Evolutionary conservation across 495 filamentous ascomycete genomes (phyloP).

Genomic region (Tuber indicum): DNA sequence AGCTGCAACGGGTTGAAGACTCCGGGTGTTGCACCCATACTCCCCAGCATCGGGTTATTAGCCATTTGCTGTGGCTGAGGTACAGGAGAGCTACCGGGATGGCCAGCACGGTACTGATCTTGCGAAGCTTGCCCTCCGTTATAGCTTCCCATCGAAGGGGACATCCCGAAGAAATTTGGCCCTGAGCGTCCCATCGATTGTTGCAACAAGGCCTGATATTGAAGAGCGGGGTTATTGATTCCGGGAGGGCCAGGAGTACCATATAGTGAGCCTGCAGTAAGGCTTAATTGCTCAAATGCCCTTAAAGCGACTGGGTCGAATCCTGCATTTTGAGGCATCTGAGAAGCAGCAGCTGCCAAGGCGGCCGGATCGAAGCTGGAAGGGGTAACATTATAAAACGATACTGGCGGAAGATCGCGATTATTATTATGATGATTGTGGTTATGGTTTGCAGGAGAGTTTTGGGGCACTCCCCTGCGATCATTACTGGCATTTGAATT

Average conservation of each 20-base stretch:
- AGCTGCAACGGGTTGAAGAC: slow-evolving; percentile 38
- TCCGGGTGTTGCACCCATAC: slow-evolving; percentile 37
- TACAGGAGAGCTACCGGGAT: slow-evolving; percentile 33
- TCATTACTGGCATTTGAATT: slow-evolving; percentile 29
- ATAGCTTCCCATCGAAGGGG: slow-evolving; percentile 34
- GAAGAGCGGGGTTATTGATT: slow-evolving; percentile 34
- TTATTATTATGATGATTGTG: slow-evolving; percentile 31
- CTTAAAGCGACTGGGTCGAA: slow-evolving; percentile 36
- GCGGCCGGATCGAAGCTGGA: slow-evolving; percentile 32
- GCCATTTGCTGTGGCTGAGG: slow-evolving; percentile 37
- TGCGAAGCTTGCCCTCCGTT: slow-evolving; percentile 24
- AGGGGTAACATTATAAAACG: slow-evolving; percentile 27
- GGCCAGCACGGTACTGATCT: slow-evolving; percentile 39
- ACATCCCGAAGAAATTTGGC: slow-evolving; percentile 37
- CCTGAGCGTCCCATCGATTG: slow-evolving; percentile 38
- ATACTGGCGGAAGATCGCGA: slow-evolving; percentile 19
- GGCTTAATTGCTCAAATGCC: slow-evolving; percentile 38
- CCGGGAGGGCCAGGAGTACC: slow-evolving; percentile 17
- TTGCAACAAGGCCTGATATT: slow-evolving; percentile 40
- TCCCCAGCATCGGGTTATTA: slow-evolving; percentile 35
- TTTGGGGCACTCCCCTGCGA: slow-evolving; percentile 22
- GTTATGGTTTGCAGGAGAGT: slow-evolving; percentile 25
- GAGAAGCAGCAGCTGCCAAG: slow-evolving; percentile 25
- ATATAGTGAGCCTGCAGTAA: slow-evolving; percentile 33
- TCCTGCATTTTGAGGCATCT: slow-evolving; percentile 26